Evolutionary conservation across 805 yeast species (phyloP), one percentile per base, ranked within the genome.

Genomic region (Priceomyces carsonii): DNA sequence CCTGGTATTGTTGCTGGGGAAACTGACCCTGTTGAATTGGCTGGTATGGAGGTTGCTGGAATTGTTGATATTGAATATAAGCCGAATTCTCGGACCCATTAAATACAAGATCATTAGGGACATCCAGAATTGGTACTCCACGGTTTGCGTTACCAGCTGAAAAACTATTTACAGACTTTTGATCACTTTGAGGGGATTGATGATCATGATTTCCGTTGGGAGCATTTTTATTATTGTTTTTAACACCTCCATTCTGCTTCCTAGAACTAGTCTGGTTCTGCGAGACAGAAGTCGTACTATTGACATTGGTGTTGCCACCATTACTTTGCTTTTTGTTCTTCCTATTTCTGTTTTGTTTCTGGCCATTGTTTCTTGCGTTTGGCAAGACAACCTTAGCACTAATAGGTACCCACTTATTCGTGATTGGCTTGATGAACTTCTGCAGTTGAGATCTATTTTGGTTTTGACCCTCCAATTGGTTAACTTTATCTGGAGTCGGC

Each of bases 361-460:
- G 51, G 27, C 23, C 25, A 29, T 43, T 42, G 33, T 44, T 44
- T 53, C 69, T 63, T n/a, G 66, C 47, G 42, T 50, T 58, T 20
- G 70, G 63, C 45, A 68, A 59, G 25, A 57, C 59, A 18, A 68
- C 70, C 44, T 68, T 68, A 20, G 71, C 72, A 37, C 45, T 57
- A 36, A 68, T 61, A 12, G 74, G 74, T 17, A 68, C 69, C 74
- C 74, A 68, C 44, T 68, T 65, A 44, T 56, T 66, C 33, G 68
- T 62, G 43, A 55, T 53, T 13, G 72, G 69, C 47, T 67, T 68
- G 43, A 63, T 59, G 44, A 65, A 63, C 43, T 66, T 65, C 38
- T 59, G 66, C 21, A 35, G 51, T 13, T 50, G 35, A 22, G 42
- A 38, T 20, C 42, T 42, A 26, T 34, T 29, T 29, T 26, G 36